Percentiles rank a stretch among this genome's conserved stretches.
phyloP scores from a whole-genome alignment of 805 yeast genomes.

The Pichia pseudocactophila region DNA sequence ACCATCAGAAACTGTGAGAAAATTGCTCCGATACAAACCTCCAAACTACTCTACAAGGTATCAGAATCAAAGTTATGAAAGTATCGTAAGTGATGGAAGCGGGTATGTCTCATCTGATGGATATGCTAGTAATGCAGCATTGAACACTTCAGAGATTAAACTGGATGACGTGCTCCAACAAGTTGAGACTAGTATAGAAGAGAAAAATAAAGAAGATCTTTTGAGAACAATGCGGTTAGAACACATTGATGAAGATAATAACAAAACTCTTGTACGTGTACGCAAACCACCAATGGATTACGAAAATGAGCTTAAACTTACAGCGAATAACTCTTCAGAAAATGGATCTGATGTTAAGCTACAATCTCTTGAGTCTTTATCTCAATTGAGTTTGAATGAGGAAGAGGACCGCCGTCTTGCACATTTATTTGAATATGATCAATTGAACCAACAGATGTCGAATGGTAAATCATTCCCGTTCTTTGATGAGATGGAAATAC shows the following conservation, averaged over 20 bases:
- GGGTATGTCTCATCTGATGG: background rate
- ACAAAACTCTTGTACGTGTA: no score
- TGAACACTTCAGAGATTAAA: background rate
- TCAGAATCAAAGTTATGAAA: constrained; percentile 3
- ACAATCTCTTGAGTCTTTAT: no score
- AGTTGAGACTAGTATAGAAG: background rate
- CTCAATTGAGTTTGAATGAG: background rate
- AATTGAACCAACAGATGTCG: constrained; percentile 66
- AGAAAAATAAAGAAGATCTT: no score
- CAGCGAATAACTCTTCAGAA: no score
- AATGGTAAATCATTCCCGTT: constrained; percentile 71
- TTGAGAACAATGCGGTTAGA: background rate
- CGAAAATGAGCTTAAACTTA: no score
- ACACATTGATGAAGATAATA: background rate
- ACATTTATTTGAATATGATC: constrained; percentile 61
- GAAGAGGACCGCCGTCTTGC: constrained; percentile 13
- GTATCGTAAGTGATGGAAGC: constrained; percentile 2
- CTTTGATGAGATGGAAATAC: constrained; percentile 72
- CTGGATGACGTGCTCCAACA: background rate
- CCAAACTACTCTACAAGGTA: background rate
- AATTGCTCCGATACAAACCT: constrained; percentile 15
- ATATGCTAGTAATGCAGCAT: background rate
- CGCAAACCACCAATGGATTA: no score
- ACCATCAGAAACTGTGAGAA: constrained; percentile 61
- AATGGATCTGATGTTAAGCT: constrained; percentile 2